phyloP scores from a whole-genome alignment of 2,329 filamentous ascomycete species.

The Aspergillus sp. region DNA sequence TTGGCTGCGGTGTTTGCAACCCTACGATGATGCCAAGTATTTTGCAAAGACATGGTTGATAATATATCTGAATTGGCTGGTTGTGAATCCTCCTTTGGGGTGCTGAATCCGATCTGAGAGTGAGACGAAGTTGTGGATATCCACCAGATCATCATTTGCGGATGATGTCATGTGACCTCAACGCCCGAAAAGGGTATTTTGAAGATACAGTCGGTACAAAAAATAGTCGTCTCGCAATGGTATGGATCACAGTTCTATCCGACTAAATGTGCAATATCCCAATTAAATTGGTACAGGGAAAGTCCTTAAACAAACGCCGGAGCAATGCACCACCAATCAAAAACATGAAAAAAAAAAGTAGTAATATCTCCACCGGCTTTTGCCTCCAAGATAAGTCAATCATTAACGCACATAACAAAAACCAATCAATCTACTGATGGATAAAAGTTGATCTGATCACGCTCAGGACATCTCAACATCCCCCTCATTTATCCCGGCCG shows the following conservation, averaged over 20 bases:
- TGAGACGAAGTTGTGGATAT: constrained; percentile 4
- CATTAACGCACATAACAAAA: constrained; percentile 1
- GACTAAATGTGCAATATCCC: background rate
- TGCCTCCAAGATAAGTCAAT: background rate
- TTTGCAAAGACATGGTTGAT: constrained; percentile 46
- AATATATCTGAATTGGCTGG: background rate
- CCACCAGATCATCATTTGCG: background rate
- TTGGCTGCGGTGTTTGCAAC: constrained; percentile 79
- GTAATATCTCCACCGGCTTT: background rate
- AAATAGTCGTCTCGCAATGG: too few relatives aligned
- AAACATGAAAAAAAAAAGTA: background rate
- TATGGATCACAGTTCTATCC: background rate
- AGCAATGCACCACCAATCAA: constrained; percentile 1
- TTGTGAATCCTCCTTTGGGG: background rate
- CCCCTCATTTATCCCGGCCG: constrained; percentile 28
- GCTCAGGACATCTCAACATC: constrained; percentile 11
- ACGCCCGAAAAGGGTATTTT: background rate
- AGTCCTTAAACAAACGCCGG: background rate
- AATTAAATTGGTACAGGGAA: background rate
- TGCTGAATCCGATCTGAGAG: background rate
- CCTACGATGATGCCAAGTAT: constrained; percentile 75
- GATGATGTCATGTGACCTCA: constrained; percentile 7
- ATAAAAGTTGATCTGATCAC: background rate
- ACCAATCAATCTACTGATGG: constrained; percentile 2
- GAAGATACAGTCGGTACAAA: too few relatives aligned